Base-by-base conservation (phyloP, 176 grass and related monocot species). In the Carex scoparia region DNA sequence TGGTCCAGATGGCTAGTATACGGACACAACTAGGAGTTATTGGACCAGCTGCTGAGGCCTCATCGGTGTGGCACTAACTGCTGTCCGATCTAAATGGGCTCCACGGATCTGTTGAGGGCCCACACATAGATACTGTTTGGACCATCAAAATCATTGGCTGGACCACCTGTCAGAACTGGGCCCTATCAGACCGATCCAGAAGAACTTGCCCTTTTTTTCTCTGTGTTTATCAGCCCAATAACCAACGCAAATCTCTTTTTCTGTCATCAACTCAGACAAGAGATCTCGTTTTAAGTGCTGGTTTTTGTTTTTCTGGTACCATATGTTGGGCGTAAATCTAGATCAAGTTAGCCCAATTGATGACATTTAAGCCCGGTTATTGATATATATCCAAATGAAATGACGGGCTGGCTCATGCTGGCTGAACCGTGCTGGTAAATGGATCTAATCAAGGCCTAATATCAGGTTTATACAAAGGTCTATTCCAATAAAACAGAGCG, bases 101-200 rank as follows among this genome's bases (percentile, higher is more conserved):
- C 80, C 59, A 44, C 31, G 18, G 16, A 82, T 82, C 80, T 82
- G 2, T 65, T 1, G 3, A 51, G 80, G 55, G 33, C 59, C 60
- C 80, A 64, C 10, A 33, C 4, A 18, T 31, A 48, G 60, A 82
- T 82, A 49, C 35, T 65, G 37, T 82, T 81, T 82, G 80, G 80
- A 82, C 80, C 80, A 82, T 82, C 3, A 51, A 64, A 82, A 82
- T 82, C 80, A 65, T 82, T 80, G 44, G 70, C 44, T 82, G 79
- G 32, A 60, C 61, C 61, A 82, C n/a, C 5, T 82, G 79, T 82
- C 80, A 51, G 60, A 64, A 66, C 5, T 61, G 53, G 19, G n/a
- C 46, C 46, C 71, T 18, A 28, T 1, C 2, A 14, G 44, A 53
- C 71, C 18, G 10, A 53, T 51, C 71, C 12, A 28, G 19, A 27